These are phyloP conservation scores for Populus hybrid DNA, from an alignment of 441 rosid species.

Conservation along the genomic window DNA sequence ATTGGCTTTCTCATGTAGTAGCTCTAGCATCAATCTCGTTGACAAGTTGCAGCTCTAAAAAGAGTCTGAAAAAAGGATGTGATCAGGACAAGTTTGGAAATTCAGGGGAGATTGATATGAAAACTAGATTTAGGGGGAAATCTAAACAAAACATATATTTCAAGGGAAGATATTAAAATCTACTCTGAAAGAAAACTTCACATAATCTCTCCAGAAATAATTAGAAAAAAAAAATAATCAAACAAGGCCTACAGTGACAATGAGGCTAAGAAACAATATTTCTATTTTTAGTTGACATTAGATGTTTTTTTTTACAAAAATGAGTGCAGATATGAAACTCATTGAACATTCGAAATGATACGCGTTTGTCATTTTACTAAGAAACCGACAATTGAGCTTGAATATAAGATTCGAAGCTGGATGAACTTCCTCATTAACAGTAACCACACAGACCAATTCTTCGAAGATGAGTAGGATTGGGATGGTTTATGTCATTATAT, in stretches of 20 bases:
- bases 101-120: neutral
- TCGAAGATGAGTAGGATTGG: neutral
- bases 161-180: neutral
- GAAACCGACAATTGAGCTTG: neutral
- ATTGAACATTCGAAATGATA: neutral
- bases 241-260: neutral
- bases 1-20: too few relatives aligned
- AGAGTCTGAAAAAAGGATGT: neutral
- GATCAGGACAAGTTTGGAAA: neutral
- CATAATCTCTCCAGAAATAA: neutral
- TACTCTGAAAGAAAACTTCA: neutral
- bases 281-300: too few relatives aligned
- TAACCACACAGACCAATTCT: neutral
- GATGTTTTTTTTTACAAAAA: too few relatives aligned
- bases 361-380: neutral
- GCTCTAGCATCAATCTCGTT: neutral
- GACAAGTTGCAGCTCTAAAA: neutral
- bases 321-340: neutral
- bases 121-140: neutral
- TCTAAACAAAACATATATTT: neutral
- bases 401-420: neutral
- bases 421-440: neutral
- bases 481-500: neutral
- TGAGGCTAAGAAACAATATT: neutral
- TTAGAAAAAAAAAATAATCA: neutral